Conservation (phyloP, 139 green algal genomes). For the Medakamo hakoo region DNA sequence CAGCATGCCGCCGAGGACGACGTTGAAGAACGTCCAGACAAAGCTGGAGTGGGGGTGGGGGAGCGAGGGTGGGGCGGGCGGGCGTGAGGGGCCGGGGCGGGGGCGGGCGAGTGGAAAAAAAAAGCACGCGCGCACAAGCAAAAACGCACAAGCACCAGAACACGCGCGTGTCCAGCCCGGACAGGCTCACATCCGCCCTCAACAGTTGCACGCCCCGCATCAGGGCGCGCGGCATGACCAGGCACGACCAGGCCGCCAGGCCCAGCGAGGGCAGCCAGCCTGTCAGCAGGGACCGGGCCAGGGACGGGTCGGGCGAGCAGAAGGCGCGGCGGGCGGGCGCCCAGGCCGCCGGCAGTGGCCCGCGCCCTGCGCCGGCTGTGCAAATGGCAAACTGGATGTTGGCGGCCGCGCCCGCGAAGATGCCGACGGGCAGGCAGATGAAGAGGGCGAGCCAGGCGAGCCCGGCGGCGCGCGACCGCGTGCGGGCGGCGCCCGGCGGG, state of each 20-base stretch:
- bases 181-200: neutral
- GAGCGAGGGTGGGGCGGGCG: neutral
- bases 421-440: neutral
- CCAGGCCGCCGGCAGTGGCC: too few relatives aligned
- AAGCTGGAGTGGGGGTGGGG: neutral
- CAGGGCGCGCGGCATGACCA: neutral
- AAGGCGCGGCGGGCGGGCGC: neutral
- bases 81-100: too few relatives aligned
- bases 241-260: neutral
- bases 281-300: neutral
- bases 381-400: neutral
- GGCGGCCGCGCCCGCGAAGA: neutral
- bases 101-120: neutral
- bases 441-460: neutral
- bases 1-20: conserved; percentile 46
- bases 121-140: conserved; percentile 16
- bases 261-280: neutral
- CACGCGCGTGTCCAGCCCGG: neutral
- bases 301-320: neutral
- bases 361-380: too few relatives aligned
- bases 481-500: too few relatives aligned
- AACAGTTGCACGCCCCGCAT: neutral
- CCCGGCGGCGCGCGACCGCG: neutral
- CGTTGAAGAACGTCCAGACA: conserved; percentile 42
- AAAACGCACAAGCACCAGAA: too few relatives aligned